phyloP scores from a whole-genome alignment of 2,329 filamentous ascomycete genomes.

The Colletotrichum tropicicola region DNA sequence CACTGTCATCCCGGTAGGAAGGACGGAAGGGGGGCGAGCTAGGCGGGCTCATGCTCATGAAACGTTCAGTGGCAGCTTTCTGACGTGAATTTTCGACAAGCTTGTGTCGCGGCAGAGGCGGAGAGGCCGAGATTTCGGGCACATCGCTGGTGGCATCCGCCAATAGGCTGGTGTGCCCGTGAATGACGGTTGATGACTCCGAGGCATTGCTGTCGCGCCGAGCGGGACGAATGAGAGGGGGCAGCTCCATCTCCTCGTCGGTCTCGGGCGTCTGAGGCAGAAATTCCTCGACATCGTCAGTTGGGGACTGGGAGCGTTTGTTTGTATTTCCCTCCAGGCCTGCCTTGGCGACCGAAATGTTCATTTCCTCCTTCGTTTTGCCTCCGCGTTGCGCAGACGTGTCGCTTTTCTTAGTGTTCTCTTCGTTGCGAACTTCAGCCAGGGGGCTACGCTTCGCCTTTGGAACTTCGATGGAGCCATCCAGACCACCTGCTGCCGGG shows the following conservation, averaged over 20 bases:
- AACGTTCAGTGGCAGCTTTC: slow-evolving; percentile 14
- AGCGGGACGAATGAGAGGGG: slow-evolving; percentile 41
- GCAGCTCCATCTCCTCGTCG: slow-evolving; percentile 44
- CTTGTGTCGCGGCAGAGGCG: slow-evolving; percentile 46
- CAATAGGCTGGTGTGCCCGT: slow-evolving; percentile 47
- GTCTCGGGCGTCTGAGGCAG: neutral
- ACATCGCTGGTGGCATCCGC: slow-evolving; percentile 51
- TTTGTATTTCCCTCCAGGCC: neutral
- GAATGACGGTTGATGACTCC: slow-evolving; percentile 49
- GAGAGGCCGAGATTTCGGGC: slow-evolving; percentile 55
- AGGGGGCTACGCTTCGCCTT: slow-evolving; percentile 16
- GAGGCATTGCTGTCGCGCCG: slow-evolving; percentile 43
- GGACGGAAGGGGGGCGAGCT: slow-evolving; percentile 54
- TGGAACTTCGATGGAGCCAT: slow-evolving; percentile 2
- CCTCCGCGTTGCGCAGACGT: neutral
- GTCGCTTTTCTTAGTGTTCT: slow-evolving; percentile 10
- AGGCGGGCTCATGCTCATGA: slow-evolving; percentile 54
- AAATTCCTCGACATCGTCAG: neutral
- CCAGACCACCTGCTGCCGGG: neutral
- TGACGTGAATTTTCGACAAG: neutral
- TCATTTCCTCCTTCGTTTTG: neutral
- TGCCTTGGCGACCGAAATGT: neutral
- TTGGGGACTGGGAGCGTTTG: neutral
- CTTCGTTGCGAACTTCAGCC: slow-evolving; percentile 17
- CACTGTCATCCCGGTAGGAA: slow-evolving; percentile 14